phyloP scores from a whole-genome alignment of 2,329 filamentous ascomycete genomes.

The Botrytis cinerea region DNA sequence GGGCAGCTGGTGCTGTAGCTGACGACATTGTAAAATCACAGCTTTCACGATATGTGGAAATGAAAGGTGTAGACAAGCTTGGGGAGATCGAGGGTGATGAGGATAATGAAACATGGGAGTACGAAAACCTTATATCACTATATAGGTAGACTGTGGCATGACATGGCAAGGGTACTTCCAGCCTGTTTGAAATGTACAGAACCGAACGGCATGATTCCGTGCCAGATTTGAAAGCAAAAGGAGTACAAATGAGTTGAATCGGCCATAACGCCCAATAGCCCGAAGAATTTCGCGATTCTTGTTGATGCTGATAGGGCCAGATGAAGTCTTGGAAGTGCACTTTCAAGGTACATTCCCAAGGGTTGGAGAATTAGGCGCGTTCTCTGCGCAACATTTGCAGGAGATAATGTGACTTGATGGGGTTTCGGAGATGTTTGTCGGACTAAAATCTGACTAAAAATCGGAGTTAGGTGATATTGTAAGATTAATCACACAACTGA shows the following conservation, averaged over 20 bases:
- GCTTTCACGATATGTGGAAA: neutral
- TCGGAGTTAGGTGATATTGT: conserved; percentile 21
- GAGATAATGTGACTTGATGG: conserved; percentile 15
- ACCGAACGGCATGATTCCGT: conserved; percentile 11
- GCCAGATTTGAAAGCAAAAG: conserved; percentile 19
- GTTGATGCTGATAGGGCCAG: conserved; percentile 1
- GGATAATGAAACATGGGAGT: neutral
- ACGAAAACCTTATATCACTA: conserved; percentile 12
- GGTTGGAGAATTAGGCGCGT: neutral
- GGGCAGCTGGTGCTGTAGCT: too few relatives aligned
- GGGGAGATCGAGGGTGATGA: neutral
- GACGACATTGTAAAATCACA: conserved; percentile 12
- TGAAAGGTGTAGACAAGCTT: neutral
- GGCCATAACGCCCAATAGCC: neutral
- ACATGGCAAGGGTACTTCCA: neutral
- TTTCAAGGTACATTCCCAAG: neutral
- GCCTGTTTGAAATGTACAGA: conserved; percentile 2
- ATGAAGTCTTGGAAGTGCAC: neutral
- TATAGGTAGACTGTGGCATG: conserved; percentile 11
- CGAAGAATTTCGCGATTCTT: neutral
- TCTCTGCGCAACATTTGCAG: neutral
- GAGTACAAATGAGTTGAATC: neutral
- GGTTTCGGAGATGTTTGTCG: conserved; percentile 22
- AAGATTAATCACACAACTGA: neutral
- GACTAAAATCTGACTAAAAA: conserved; percentile 20